Conservation (phyloP, 73 alveolate species). For the Tetrahymena elliotti region DNA sequence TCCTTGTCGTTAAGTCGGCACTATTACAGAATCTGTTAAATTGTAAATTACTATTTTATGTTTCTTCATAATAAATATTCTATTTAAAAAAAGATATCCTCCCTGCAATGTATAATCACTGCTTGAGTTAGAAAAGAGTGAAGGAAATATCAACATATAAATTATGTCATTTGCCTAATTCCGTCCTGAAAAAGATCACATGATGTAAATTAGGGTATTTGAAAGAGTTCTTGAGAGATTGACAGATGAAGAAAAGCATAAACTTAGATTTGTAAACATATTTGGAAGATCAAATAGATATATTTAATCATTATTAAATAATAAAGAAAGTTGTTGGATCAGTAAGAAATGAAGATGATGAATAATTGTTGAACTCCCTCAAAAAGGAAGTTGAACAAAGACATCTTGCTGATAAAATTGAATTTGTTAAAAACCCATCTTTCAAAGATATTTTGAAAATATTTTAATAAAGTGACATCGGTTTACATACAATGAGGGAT, state of each 20-base stretch:
- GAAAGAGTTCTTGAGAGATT: conserved; percentile 5
- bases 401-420: conserved; percentile 40
- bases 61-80: background rate
- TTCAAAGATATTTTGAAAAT: conserved; percentile 46
- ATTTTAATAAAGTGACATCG: conserved; percentile 70
- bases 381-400: conserved; percentile 19
- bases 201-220: conserved; percentile 55
- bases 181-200: conserved; percentile 83
- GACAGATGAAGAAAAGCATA: conserved; percentile 34
- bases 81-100: conserved; percentile 58
- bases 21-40: background rate
- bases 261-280: background rate
- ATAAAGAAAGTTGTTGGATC: conserved; percentile 59
- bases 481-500: conserved; percentile 75
- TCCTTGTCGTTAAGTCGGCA: background rate
- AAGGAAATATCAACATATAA: conserved; percentile 38
- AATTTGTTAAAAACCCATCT: conserved; percentile 58
- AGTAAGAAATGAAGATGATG: conserved; percentile 68
- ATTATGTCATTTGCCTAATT: conserved; percentile 80
- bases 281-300: background rate
- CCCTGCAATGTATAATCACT: conserved; percentile 68
- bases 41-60: background rate
- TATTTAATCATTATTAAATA: conserved; percentile 6
- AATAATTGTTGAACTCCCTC: conserved; percentile 34
- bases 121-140: conserved; percentile 29